Evolutionary conservation across 345 rosid genomes (phyloP).

Genomic region (Anastatica hierochuntica): DNA sequence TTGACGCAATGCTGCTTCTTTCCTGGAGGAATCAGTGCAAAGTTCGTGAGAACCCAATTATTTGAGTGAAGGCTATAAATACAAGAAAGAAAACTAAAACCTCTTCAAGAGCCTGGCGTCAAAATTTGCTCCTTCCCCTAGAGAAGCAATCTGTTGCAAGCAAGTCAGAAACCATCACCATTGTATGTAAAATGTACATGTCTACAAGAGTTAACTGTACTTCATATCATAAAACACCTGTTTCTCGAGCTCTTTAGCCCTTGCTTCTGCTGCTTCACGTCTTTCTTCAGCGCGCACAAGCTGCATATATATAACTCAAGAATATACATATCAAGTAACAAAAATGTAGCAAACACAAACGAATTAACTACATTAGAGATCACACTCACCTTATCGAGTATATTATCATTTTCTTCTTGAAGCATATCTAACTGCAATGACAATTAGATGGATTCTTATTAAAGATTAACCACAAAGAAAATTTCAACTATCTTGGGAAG

Average conservation of each 20-base stretch:
- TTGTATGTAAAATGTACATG: neutral
- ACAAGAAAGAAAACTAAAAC: slow-evolving; percentile 28
- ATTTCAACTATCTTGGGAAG: no score
- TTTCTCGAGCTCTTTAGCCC: slow-evolving; percentile 93
- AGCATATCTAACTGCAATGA: slow-evolving; percentile 82
- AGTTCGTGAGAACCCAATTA: neutral
- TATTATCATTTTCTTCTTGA: slow-evolving; percentile 73
- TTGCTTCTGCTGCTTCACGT: slow-evolving; percentile 76
- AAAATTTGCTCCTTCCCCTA: slow-evolving; percentile 90
- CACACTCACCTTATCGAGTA: slow-evolving; percentile 47
- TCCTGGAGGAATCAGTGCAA: slow-evolving; percentile 34
- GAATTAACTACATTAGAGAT: neutral
- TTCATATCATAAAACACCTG: slow-evolving; percentile 41
- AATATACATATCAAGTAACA: slow-evolving; percentile 8
- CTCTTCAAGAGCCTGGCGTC: slow-evolving; percentile 83
- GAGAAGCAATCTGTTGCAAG: slow-evolving; percentile 62
- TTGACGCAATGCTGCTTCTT: slow-evolving; percentile 82
- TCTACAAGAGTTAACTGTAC: neutral
- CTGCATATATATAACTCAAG: slow-evolving; percentile 36
- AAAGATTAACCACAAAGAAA: neutral
- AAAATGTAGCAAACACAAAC: slow-evolving; percentile 9
- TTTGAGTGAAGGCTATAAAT: slow-evolving; percentile 1
- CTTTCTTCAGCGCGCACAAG: slow-evolving; percentile 67
- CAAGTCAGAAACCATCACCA: slow-evolving; percentile 7
- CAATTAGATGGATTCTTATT: slow-evolving; percentile 19